These are phyloP conservation scores for Cladosporium austrohemisphaericum DNA, from an alignment of 2,329 filamentous ascomycete species.

Conservation along the genomic window DNA sequence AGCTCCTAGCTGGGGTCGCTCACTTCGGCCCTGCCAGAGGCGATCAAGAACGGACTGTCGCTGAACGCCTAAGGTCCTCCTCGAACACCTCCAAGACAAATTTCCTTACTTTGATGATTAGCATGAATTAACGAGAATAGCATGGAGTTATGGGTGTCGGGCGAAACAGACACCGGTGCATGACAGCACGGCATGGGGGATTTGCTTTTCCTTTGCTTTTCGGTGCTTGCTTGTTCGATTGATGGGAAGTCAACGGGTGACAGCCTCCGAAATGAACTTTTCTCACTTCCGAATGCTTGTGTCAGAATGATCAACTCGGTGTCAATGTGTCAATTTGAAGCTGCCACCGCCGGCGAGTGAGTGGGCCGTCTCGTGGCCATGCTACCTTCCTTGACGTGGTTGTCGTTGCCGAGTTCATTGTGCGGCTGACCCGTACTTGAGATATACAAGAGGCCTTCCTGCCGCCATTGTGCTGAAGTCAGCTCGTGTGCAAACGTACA, in stretches of 20 bases:
- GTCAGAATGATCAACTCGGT: too few species aligned
- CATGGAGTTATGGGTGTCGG: conserved; percentile 13
- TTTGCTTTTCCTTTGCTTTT: not conserved
- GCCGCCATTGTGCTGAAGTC: too few species aligned
- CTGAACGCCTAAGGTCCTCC: conserved; percentile 2
- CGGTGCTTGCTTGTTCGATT: not conserved
- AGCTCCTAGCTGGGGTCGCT: conserved; percentile 14
- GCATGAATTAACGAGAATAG: conserved; percentile 14
- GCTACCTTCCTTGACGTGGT: too few species aligned
- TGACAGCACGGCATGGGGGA: conserved; percentile 2
- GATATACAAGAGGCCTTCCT: too few species aligned
- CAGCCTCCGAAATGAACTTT: not conserved
- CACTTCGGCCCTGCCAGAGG: conserved; percentile 8
- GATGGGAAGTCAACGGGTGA: not conserved
- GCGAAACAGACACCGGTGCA: conserved; percentile 6
- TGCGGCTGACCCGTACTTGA: too few species aligned
- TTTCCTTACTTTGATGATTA: conserved; percentile 15
- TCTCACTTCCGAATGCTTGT: not conserved
- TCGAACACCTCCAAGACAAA: not conserved
- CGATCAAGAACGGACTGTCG: conserved; percentile 3
- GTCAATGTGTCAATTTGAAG: too few species aligned
- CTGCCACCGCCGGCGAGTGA: too few species aligned
- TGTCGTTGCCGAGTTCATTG: too few species aligned
- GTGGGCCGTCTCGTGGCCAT: too few species aligned
- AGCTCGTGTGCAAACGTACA: too few species aligned